Evolutionary conservation across 306 rosid genomes (phyloP).

Genomic region (Dicorynia guianensis): DNA sequence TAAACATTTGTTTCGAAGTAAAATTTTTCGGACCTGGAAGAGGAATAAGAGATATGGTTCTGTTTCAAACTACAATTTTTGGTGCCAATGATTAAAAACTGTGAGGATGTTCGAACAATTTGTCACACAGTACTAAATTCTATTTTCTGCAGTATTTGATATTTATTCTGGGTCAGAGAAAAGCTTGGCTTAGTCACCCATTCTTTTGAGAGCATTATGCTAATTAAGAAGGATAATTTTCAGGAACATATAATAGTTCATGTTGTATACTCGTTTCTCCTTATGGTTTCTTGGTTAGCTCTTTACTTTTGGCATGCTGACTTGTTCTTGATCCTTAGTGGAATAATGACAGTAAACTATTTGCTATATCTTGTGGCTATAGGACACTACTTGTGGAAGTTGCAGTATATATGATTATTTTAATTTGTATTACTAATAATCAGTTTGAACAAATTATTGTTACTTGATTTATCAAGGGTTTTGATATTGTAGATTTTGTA

Average conservation of each 20-base stretch:
- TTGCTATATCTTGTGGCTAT: slow-evolving; percentile 2
- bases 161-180: neutral
- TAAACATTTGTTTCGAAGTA: neutral
- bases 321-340: neutral
- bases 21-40: slow-evolving; percentile 5
- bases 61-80: slow-evolving; percentile 9
- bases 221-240: slow-evolving; percentile 14
- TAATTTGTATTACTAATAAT: no score
- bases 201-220: neutral
- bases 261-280: neutral
- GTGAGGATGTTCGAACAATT: slow-evolving; percentile 4
- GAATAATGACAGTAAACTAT: neutral
- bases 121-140: neutral
- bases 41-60: slow-evolving; percentile 9
- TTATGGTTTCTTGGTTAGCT: neutral
- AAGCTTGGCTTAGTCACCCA: neutral
- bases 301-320: neutral
- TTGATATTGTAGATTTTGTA: slow-evolving; percentile 4
- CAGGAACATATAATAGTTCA: neutral
- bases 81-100: neutral
- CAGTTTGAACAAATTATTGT: no score
- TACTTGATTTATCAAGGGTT: neutral
- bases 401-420: no score
- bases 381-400: neutral
- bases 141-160: neutral